Evolutionary conservation across 2,329 filamentous ascomycete genomes (phyloP).

Genomic region (Aureobasidium sp.): DNA sequence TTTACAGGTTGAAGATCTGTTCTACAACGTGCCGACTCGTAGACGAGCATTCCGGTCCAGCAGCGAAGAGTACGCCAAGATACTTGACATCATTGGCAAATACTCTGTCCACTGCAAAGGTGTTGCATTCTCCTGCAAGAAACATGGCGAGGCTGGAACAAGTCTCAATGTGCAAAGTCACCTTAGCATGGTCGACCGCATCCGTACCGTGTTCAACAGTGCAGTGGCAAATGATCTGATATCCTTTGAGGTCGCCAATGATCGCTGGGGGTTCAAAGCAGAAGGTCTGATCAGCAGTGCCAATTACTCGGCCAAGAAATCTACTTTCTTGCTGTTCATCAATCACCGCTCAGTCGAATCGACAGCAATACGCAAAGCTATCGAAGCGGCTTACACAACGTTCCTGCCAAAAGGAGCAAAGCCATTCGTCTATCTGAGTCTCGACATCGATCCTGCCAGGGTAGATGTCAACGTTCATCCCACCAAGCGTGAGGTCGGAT

Average conservation of each 20-base stretch:
- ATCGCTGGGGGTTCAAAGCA: slow-evolving; percentile 75
- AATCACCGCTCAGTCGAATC: slow-evolving; percentile 95
- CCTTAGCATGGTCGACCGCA: slow-evolving; percentile 68
- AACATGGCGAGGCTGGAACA: slow-evolving; percentile 77
- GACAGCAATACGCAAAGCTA: slow-evolving; percentile 71
- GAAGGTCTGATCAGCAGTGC: slow-evolving; percentile 80
- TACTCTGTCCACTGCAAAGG: slow-evolving; percentile 87
- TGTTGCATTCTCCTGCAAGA: slow-evolving; percentile 96
- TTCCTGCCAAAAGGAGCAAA: slow-evolving; percentile 92
- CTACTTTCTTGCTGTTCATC: slow-evolving; percentile 82
- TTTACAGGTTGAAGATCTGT: slow-evolving; percentile 72
- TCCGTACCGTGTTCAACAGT: slow-evolving; percentile 81
- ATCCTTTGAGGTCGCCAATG: slow-evolving; percentile 61
- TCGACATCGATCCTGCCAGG: slow-evolving; percentile 84
- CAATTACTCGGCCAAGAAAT: slow-evolving; percentile 90
- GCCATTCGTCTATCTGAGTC: slow-evolving; percentile 83
- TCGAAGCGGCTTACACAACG: slow-evolving; percentile 80
- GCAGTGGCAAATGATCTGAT: slow-evolving; percentile 82
- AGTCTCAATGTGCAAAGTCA: slow-evolving; percentile 70
- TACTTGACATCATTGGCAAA: slow-evolving; percentile 85
- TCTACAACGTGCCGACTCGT: slow-evolving; percentile 90
- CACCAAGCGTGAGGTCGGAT: slow-evolving; percentile 94
- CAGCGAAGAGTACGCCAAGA: slow-evolving; percentile 95
- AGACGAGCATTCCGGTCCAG: slow-evolving; percentile 82
- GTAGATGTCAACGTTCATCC: slow-evolving; percentile 98